Base-by-base conservation (phyloP, 495 filamentous ascomycete genomes). In the Hypoxylon rickii region DNA sequence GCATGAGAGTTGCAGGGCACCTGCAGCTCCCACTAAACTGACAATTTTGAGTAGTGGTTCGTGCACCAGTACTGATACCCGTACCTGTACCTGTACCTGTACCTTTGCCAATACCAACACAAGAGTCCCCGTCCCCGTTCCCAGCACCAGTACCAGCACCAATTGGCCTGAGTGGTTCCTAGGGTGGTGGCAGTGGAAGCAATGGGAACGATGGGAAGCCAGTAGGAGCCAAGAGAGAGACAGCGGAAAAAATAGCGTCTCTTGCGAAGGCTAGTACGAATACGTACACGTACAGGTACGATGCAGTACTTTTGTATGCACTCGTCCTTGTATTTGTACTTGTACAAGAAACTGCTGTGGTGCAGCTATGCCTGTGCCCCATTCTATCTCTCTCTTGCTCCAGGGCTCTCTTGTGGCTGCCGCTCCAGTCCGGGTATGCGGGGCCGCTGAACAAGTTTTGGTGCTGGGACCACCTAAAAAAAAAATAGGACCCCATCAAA, bases 21-120 rank as follows among this genome's bases (percentile, higher is more conserved):
- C 48, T 53, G 58, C 58, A 56, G 58, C 58, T 62, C 41, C 43
- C 47, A 56, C 43, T 57, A 52, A 53, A 56, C 43, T 57, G 58
- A 53, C 53, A 63, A 63, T 63, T 63, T 63, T 63, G 49, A 63
- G 52, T 57, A 57, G 58, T 62, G 58, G 52, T 63, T 52, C 59
- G 59, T 53, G 59, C 59, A 49, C 44, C n/a, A n/a, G n/a, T n/a
- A n/a, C n/a, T n/a, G n/a, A n/a, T n/a, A n/a, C n/a, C n/a, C n/a
- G n/a, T n/a, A n/a, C n/a, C n/a, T n/a, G n/a, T n/a, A n/a, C n/a
- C n/a, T n/a, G n/a, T n/a, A n/a, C n/a, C n/a, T n/a, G n/a, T n/a
- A n/a, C n/a, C n/a, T n/a, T n/a, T n/a, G n/a, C n/a, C n/a, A n/a
- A n/a, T n/a, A n/a, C n/a, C n/a, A n/a, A n/a, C n/a, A n/a, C n/a